A percentile compares a stretch with the other conserved stretches of the same genome.
phyloP scores from a whole-genome alignment of 2,329 filamentous ascomycete species.

The Ilyonectria mors-panacis region DNA sequence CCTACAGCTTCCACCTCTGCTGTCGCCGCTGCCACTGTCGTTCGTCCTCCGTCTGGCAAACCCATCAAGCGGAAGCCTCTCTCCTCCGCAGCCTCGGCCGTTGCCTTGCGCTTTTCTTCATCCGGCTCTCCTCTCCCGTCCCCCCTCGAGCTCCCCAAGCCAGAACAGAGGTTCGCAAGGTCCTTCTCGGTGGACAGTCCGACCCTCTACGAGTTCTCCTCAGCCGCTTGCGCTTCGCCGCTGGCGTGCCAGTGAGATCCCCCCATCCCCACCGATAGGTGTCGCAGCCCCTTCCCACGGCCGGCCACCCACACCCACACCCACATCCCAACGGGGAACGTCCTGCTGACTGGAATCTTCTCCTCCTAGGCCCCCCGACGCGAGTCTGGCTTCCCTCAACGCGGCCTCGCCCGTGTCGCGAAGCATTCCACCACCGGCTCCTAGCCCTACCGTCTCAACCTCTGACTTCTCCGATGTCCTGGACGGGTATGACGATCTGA shows the following conservation, averaged over 20 bases:
- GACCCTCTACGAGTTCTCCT: slow-evolving; percentile 72
- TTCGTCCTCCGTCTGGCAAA: slow-evolving; percentile 41
- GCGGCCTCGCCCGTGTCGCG: slow-evolving; percentile 47
- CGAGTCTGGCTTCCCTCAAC: slow-evolving; percentile 44
- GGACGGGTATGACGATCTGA: slow-evolving; percentile 62
- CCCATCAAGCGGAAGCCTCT: slow-evolving; percentile 74
- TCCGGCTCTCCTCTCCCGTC: slow-evolving; percentile 48
- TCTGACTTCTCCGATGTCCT: slow-evolving; percentile 59
- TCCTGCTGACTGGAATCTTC: slow-evolving; percentile 49
- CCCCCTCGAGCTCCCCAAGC: slow-evolving; percentile 60
- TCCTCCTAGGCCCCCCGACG: slow-evolving; percentile 44
- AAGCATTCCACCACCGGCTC: slow-evolving; percentile 58
- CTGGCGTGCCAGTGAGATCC: slow-evolving; percentile 47
- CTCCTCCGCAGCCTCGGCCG: slow-evolving; percentile 61
- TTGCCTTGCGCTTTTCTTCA: slow-evolving; percentile 46
- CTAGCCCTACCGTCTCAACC: slow-evolving; percentile 61
- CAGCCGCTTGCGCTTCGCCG: slow-evolving; percentile 38
- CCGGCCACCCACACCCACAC: slow-evolving; percentile 8
- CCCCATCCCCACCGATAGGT: slow-evolving; percentile 6
- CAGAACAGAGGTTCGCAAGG: slow-evolving; percentile 69
- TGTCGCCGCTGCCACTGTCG: slow-evolving; percentile 30
- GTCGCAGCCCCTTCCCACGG: slow-evolving; percentile 23
- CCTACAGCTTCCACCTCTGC: slow-evolving; percentile 37
- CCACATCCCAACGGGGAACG: slow-evolving; percentile 26
- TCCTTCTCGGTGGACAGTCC: slow-evolving; percentile 72